These are phyloP conservation scores for Trichaptum fuscoviolaceum DNA, from an alignment of 768 basidiomycete species.

Conservation along the genomic window DNA sequence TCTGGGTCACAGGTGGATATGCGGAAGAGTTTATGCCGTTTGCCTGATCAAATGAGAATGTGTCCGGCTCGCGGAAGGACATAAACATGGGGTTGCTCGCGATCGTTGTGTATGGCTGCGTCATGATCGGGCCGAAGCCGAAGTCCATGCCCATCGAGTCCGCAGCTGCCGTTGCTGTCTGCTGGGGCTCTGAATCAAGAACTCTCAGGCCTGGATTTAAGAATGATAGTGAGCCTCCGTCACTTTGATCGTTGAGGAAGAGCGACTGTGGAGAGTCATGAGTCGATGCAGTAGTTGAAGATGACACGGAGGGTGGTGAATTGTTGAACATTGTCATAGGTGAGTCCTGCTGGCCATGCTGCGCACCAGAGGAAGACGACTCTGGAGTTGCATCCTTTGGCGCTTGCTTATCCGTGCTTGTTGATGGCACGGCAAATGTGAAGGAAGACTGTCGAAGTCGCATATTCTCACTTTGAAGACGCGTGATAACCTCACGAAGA, in stretches of 20 bases:
- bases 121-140: slow-evolving; percentile 41
- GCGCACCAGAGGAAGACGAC: slow-evolving; percentile 24
- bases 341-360: slow-evolving; percentile 15
- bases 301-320: slow-evolving; percentile 18
- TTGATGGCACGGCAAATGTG: slow-evolving; percentile 64
- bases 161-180: slow-evolving; percentile 51
- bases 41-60: slow-evolving; percentile 7
- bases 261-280: slow-evolving; percentile 24
- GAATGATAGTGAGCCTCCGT: slow-evolving; percentile 62
- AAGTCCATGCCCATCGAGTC: slow-evolving; percentile 59
- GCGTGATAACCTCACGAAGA: slow-evolving; percentile 75
- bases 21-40: slow-evolving; percentile 5
- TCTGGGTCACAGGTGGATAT: neutral
- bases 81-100: slow-evolving; percentile 82
- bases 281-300: slow-evolving; percentile 24
- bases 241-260: slow-evolving; percentile 28
- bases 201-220: slow-evolving; percentile 66
- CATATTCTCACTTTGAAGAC: slow-evolving; percentile 85
- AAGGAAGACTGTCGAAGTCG: slow-evolving; percentile 76
- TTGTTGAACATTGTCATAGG: slow-evolving; percentile 20
- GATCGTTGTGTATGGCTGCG: slow-evolving; percentile 64
- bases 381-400: slow-evolving; percentile 9
- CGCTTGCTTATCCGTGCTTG: slow-evolving; percentile 13
- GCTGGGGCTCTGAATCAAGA: slow-evolving; percentile 53
- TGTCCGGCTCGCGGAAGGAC: slow-evolving; percentile 55